These are phyloP conservation scores for Colletotrichum tropicale DNA, from an alignment of 2,329 filamentous ascomycete genomes.

Conservation along the genomic window DNA sequence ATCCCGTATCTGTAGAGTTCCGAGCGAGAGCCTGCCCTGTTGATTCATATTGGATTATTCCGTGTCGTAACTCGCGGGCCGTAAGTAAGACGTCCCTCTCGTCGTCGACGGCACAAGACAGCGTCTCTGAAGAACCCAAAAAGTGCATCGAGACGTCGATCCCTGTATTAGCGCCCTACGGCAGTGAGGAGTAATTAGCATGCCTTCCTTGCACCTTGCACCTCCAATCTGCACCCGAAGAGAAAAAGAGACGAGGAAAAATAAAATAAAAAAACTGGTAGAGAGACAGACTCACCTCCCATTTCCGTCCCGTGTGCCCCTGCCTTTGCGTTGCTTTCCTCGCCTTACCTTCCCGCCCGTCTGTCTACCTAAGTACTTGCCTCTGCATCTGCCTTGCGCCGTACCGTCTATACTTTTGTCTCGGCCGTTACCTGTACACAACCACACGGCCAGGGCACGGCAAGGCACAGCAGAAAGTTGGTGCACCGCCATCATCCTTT, in stretches of 20 bases:
- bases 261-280: neutral
- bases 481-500: neutral
- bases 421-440: neutral
- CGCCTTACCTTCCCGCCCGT: neutral
- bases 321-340: neutral
- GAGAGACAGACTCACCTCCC: neutral
- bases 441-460: neutral
- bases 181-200: constrained; percentile 11
- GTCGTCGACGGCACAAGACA: constrained; percentile 6
- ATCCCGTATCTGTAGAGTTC: neutral
- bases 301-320: neutral
- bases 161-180: constrained; percentile 9
- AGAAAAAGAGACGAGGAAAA: neutral
- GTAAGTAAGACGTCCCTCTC: neutral
- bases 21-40: neutral
- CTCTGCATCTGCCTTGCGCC: neutral
- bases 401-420: neutral
- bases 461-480: neutral
- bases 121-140: constrained; percentile 20
- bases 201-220: neutral
- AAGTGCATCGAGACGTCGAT: constrained; percentile 13
- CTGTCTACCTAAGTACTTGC: neutral
- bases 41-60: neutral
- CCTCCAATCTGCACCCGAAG: neutral
- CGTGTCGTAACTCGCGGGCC: neutral